Base-by-base conservation (phyloP, 148 eudicot genomes). In the Chenopodium berlandieri region DNA sequence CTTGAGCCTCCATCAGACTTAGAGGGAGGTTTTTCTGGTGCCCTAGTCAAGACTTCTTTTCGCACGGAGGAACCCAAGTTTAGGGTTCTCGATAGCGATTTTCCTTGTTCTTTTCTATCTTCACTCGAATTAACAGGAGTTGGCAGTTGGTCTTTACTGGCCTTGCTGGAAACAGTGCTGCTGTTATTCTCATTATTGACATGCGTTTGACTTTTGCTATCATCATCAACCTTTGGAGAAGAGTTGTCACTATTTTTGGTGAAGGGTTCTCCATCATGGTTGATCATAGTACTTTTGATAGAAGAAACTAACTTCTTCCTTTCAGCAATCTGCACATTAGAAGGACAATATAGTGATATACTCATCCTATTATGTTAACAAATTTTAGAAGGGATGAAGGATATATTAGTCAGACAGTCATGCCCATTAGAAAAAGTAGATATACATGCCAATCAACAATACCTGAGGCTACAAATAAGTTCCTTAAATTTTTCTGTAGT, bases 291-390 rank as follows among this genome's bases (percentile, higher is more conserved):
- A 80, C 76, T 87, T 84, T 86, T 89, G 69, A 93, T 91, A n/a
- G 96, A 88, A 19, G 96, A 88, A 62, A 92, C 94, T 77, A 90
- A 62, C 80, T 85, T 91, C 87, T 82, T 94, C 82, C 95, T 91
- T 86, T 97, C 98, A 56, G 94, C 91, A 79, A 91, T 97, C 98
- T 94, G 91, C 79, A 86, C 44, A 63, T 52, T 66, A 74, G 27
- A 14, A 71, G 25, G 79, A 44, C 3, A 34, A 65, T 32, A 77
- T 44, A 69, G n/a, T 74, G 27, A 65, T 32, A 82, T 40, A 69
- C 62, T 74, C 40, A 74, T 5, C 22, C 8, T 13, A 50, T 4
- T 52, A 74, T 9, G 77, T 31, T 11, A 73, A 73, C 32, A 19
- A 20, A 25, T 62, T 4, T 19, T 56, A 56, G 7, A 54, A 40